Percentiles rank a stretch among this genome's conserved stretches.
phyloP scores from a whole-genome alignment of 2,329 filamentous ascomycete species.

The Hypoxylon rubiginosum region DNA sequence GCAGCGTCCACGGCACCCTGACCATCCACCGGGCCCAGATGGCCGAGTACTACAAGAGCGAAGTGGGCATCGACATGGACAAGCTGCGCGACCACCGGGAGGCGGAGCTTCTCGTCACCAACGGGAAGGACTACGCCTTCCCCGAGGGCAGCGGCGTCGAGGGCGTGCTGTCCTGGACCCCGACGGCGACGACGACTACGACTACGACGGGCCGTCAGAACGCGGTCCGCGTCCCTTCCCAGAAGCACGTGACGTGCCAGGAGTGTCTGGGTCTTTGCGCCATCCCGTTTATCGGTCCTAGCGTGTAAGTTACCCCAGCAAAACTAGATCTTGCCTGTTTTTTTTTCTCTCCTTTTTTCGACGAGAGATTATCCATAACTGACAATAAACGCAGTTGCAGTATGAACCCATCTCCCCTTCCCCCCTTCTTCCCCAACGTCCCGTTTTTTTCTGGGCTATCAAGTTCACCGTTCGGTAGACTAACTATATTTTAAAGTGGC shows the following conservation, averaged over 20 bases:
- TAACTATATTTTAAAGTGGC: constrained; percentile 6
- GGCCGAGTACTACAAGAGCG: constrained; percentile 10
- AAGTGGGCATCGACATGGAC: constrained; percentile 19
- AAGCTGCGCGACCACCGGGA: constrained; percentile 12
- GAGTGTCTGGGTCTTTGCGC: background rate
- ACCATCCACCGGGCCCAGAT: constrained; percentile 3
- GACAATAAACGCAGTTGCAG: constrained; percentile 11
- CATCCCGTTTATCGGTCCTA: background rate
- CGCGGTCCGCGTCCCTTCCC: background rate
- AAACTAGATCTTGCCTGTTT: background rate
- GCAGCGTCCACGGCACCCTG: constrained; percentile 13
- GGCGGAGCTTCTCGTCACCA: constrained; percentile 10
- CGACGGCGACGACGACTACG: background rate
- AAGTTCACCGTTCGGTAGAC: background rate
- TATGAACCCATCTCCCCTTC: constrained; percentile 4
- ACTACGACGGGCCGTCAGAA: too few species aligned
- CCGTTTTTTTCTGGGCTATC: background rate
- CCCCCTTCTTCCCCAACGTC: background rate
- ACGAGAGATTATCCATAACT: background rate
- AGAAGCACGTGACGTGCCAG: constrained; percentile 1
- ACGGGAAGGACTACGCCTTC: constrained; percentile 14
- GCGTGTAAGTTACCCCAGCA: constrained; percentile 14
- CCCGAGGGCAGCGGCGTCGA: constrained; percentile 19
- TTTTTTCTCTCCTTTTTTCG: background rate
- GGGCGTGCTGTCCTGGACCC: constrained; percentile 18